Conservation (phyloP, 495 filamentous ascomycete genomes). For the Penicillium lagena region DNA sequence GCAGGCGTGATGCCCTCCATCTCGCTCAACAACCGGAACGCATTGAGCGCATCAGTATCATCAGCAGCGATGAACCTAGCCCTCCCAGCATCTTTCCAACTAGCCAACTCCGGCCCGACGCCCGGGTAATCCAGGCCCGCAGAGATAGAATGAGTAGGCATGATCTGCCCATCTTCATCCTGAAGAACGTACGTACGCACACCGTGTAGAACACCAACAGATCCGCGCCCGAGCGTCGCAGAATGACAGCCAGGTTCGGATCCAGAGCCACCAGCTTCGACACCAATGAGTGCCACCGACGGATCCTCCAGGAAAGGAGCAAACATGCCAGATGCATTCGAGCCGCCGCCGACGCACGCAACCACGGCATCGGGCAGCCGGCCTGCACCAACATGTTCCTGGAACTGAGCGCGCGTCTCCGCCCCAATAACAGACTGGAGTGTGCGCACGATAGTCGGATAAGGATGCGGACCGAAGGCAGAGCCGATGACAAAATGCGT, state of each 20-base stretch:
- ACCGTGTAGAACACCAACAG: slow-evolving; percentile 90
- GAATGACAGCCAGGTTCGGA: slow-evolving; percentile 75
- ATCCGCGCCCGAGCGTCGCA: slow-evolving; percentile 79
- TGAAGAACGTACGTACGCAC: slow-evolving; percentile 95
- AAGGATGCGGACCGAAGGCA: slow-evolving; percentile 94
- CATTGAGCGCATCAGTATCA: slow-evolving; percentile 84
- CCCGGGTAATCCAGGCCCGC: slow-evolving; percentile 96
- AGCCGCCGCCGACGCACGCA: slow-evolving; percentile 91
- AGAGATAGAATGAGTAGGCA: slow-evolving; percentile 90
- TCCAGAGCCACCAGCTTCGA: slow-evolving; percentile 95
- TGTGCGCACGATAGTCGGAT: slow-evolving; percentile 92
- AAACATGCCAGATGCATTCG: slow-evolving; percentile 91
- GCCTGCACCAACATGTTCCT: slow-evolving; percentile 53
- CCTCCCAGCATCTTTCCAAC: slow-evolving; percentile 84
- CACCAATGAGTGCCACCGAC: slow-evolving; percentile 80
- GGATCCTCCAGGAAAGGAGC: slow-evolving; percentile 86
- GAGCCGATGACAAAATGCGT: slow-evolving; percentile 97
- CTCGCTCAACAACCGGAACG: slow-evolving; percentile 76
- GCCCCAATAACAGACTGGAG: slow-evolving; percentile 93
- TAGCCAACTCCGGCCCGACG: slow-evolving; percentile 84
- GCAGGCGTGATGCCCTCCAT: slow-evolving; percentile 95
- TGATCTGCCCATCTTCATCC: slow-evolving; percentile 85
- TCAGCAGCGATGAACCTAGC: slow-evolving; percentile 92
- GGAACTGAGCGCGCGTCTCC: slow-evolving; percentile 88
- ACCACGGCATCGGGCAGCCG: slow-evolving; percentile 94